Conservation (phyloP, 257 asterid species). For the Linaria vulgaris region DNA sequence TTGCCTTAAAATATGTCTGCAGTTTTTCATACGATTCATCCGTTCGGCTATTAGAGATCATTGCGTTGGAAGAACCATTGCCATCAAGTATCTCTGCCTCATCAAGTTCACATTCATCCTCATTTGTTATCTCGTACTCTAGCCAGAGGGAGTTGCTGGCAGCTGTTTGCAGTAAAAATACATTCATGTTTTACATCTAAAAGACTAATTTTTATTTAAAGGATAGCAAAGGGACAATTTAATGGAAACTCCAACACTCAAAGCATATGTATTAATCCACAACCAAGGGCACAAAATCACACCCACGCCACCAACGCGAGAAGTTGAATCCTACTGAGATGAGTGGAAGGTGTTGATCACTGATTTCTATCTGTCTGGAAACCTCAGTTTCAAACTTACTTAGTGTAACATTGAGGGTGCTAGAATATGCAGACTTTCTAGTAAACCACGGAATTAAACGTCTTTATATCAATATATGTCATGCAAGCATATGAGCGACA, state of each 20-base stretch:
- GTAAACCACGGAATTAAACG: too few species aligned
- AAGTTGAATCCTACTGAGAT: constrained; percentile 4
- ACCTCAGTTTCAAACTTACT: not conserved
- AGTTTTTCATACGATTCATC: constrained; percentile 42
- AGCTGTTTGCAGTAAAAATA: constrained; percentile 4
- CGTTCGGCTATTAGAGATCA: constrained; percentile 46
- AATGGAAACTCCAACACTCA: not conserved
- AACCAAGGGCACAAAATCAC: constrained; percentile 3
- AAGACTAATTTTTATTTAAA: not conserved
- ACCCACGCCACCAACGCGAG: not conserved
- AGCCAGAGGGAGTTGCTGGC: constrained; percentile 69
- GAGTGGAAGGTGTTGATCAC: not conserved
- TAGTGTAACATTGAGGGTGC: not conserved
- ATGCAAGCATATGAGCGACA: too few species aligned
- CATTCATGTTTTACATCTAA: not conserved
- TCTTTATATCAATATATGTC: too few species aligned
- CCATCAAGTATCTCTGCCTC: constrained; percentile 35
- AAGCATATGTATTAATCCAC: constrained; percentile 1
- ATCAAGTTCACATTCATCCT: constrained; percentile 65
- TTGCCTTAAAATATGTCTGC: constrained; percentile 37
- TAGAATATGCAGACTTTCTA: not conserved
- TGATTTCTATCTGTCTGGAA: not conserved
- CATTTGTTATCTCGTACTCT: constrained; percentile 66
- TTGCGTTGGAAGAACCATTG: constrained; percentile 36
- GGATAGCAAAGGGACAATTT: too few species aligned